Percentiles rank a stretch among this genome's conserved stretches.
Conservation (phyloP, 2,329 filamentous ascomycete species). For the Colletotrichum paranaense region DNA sequence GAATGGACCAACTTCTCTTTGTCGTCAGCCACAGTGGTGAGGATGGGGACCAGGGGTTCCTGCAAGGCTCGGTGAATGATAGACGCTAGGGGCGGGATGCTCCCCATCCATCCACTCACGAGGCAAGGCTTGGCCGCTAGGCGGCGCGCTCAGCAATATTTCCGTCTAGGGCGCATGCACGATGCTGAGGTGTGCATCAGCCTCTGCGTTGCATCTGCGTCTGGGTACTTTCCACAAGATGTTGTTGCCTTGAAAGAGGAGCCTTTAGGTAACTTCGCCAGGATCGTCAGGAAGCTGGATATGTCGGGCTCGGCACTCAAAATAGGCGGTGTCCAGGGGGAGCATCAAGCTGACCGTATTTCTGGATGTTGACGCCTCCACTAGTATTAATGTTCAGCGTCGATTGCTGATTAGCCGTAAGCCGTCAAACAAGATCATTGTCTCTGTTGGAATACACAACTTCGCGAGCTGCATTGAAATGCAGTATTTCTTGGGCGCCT, state of each 20-base stretch:
- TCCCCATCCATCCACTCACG: conserved; percentile 17
- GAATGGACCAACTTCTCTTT: not conserved
- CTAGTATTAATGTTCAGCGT: not conserved
- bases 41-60: conserved; percentile 13
- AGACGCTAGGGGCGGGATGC: conserved; percentile 25
- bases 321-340: conserved; percentile 4
- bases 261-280: not conserved
- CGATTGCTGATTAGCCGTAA: not conserved
- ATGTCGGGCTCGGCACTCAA: conserved; percentile 24
- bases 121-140: not conserved
- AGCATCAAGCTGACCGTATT: not conserved
- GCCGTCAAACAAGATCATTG: not conserved
- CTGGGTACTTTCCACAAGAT: conserved; percentile 3
- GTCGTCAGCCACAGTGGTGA: conserved; percentile 8
- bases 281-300: not conserved
- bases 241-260: not conserved
- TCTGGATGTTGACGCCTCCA: not conserved
- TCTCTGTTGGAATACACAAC: not conserved
- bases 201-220: conserved; percentile 9
- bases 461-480: not conserved
- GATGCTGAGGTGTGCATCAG: conserved; percentile 12
- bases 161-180: conserved; percentile 15
- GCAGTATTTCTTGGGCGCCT: not conserved
- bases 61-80: conserved; percentile 30
- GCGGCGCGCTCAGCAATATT: conserved; percentile 22